These are phyloP conservation scores for Amauroascus verrucosus DNA, from an alignment of 2,329 filamentous ascomycete genomes.

Conservation along the genomic window DNA sequence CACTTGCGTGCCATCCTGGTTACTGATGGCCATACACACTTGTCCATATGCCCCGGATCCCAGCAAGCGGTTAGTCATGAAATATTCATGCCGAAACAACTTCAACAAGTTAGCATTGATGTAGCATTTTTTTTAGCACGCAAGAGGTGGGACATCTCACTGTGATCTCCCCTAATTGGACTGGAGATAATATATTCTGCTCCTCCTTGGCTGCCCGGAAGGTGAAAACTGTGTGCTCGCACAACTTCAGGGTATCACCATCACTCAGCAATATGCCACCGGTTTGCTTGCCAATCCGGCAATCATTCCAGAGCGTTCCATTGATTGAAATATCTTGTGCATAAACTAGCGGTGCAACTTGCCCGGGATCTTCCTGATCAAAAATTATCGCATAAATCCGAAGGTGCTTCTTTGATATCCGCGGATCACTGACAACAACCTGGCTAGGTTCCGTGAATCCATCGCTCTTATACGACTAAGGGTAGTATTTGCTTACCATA, in stretches of 20 bases:
- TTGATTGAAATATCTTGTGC: conserved; percentile 36
- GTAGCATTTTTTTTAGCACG: background rate
- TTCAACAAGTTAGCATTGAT: conserved; percentile 15
- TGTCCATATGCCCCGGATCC: conserved; percentile 36
- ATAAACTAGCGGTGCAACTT: conserved; percentile 36
- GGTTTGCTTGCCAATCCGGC: conserved; percentile 10
- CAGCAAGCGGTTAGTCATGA: conserved; percentile 32
- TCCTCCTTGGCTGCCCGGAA: conserved; percentile 5
- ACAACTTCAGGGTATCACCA: conserved; percentile 24
- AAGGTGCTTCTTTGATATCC: conserved; percentile 35
- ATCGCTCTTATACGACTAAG: background rate
- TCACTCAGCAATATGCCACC: conserved; percentile 16
- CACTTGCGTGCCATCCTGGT: conserved; percentile 27
- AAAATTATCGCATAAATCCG: conserved; percentile 37
- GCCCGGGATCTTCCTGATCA: conserved; percentile 29
- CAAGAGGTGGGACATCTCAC: conserved; percentile 18
- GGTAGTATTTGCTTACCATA: conserved; percentile 10
- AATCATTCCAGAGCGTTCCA: conserved; percentile 32
- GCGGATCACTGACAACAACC: conserved; percentile 27
- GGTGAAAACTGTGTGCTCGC: conserved; percentile 3
- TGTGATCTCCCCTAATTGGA: conserved; percentile 29
- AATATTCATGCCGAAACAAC: conserved; percentile 28
- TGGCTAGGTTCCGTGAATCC: conserved; percentile 9
- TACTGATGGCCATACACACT: conserved; percentile 36
- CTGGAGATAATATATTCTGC: conserved; percentile 16